Percentiles rank a stretch among this genome's conserved stretches.
Conservation (phyloP, 202 grass and related monocot species). For the Brachypodium distachyon region DNA sequence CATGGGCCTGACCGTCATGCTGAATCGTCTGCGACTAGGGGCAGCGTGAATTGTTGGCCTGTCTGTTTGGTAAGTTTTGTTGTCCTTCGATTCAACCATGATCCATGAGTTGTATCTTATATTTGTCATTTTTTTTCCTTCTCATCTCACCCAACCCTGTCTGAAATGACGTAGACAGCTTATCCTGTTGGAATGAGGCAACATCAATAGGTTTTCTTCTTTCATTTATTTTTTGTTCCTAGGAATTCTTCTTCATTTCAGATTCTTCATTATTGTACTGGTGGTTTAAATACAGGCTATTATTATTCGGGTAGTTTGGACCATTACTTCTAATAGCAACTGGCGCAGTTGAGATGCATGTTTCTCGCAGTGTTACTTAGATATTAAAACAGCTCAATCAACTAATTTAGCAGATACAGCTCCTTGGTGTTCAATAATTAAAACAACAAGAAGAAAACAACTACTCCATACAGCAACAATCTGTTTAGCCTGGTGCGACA, state of each 20-base stretch:
- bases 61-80: not conserved
- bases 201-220: not conserved
- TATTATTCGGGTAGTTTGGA: not conserved
- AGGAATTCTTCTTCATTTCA: not conserved
- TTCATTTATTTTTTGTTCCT: too few relatives aligned
- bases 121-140: not conserved
- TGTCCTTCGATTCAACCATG: not conserved
- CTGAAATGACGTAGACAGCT: not conserved
- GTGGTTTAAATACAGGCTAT: not conserved
- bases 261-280: not conserved
- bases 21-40: constrained; percentile 1
- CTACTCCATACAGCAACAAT: not conserved
- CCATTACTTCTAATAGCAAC: too few relatives aligned
- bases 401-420: not conserved
- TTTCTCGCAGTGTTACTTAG: not conserved
- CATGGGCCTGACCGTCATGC: not conserved
- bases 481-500: not conserved
- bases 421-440: not conserved
- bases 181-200: not conserved
- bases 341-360: not conserved
- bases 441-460: too few relatives aligned
- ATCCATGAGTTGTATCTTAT: not conserved
- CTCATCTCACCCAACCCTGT: not conserved
- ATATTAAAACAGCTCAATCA: not conserved
- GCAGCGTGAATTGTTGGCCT: not conserved